Base-by-base conservation (phyloP, 2,329 filamentous ascomycete genomes). In the Chalaropsis ovoidea region DNA sequence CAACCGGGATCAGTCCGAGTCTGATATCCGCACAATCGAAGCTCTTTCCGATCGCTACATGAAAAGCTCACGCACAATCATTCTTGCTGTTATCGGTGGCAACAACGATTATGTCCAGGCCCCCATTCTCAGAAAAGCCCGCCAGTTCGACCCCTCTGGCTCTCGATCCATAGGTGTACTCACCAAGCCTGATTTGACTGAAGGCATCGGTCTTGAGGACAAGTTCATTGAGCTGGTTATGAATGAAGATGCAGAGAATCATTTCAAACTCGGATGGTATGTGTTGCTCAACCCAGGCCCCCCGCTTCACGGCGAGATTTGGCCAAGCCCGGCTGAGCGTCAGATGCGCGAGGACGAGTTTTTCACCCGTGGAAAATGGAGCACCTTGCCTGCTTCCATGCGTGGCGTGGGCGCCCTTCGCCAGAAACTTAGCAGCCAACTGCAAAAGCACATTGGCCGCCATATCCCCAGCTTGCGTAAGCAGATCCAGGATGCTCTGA, bases 41-140 rank as follows among this genome's bases (percentile, higher is more conserved):
- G 69, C 75, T 0, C 73, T 85, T 1, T 80, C 78, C 11, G 78
- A 81, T 7, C 76, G 76, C 35, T 83, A 82, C 72, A 82, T 82
- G 80, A 81, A 80, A 74, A 80, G 79, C 68, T 74, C 79, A 0
- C 77, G 81, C 41, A 82, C 80, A 56, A 80, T 83, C 58, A 82
- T 82, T 56, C 74, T 83, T 2, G 81, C 80, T 41, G 80, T 83
- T 27, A 77, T 83, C 19, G 80, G 79, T 3, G 81, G 80, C 24
- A 82, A 82, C 71, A 79, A 79, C 54, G 80, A 82, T 68, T 81
- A 81, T 62, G 79, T 81, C 1, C 79, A 81, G 64, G 79, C 79
- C 0, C 79, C 79, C 0, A 80, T 81, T 39, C 74, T 81, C 56
- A 77, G 77, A 42, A 81, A 81, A 69, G 78, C 78, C 10, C 77